A percentile compares a stretch with the other conserved stretches of the same genome.
Conservation (phyloP, 257 asterid genomes). For the Gentiana straminea region DNA sequence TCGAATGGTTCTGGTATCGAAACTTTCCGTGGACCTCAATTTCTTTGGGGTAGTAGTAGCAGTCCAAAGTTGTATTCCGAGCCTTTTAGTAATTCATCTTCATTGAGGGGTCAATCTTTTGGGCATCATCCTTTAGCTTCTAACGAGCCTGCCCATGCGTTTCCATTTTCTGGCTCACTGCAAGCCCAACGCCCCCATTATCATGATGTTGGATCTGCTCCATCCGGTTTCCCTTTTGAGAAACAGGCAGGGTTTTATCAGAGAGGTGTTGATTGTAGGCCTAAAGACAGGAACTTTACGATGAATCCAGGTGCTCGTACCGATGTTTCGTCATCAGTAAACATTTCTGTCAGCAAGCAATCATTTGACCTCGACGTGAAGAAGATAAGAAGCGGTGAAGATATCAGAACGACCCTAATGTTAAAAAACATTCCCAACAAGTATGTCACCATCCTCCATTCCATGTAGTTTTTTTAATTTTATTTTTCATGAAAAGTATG, state of each 20-base stretch:
- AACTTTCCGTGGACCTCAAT: conserved; percentile 41
- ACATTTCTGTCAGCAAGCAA: conserved; percentile 27
- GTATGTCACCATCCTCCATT: conserved; percentile 17
- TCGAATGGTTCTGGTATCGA: conserved; percentile 30
- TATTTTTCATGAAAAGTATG: background rate
- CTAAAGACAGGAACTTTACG: conserved; percentile 18
- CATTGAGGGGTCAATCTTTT: conserved; percentile 17
- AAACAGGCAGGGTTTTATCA: conserved; percentile 30
- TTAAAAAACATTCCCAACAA: conserved; percentile 80
- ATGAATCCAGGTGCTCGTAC: conserved; percentile 20
- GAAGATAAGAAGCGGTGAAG: conserved; percentile 55
- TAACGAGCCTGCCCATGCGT: conserved; percentile 18
- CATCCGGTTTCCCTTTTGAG: conserved; percentile 40
- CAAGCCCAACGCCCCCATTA: conserved; percentile 13
- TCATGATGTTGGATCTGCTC: conserved; percentile 56
- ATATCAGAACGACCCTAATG: conserved; percentile 67
- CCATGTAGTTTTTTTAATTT: conserved; percentile 1
- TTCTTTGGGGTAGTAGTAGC: conserved; percentile 43
- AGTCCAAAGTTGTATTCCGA: conserved; percentile 30
- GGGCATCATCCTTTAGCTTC: conserved; percentile 4
- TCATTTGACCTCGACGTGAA: conserved; percentile 56
- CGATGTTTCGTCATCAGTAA: conserved; percentile 21
- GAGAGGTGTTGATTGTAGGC: conserved; percentile 19
- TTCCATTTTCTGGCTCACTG: conserved; percentile 30
- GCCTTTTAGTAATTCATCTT: conserved; percentile 17